A percentile compares a stretch with the other conserved stretches of the same genome.
phyloP scores from a whole-genome alignment of 108 stramenopile species.

The Thalassiosira profunda region DNA sequence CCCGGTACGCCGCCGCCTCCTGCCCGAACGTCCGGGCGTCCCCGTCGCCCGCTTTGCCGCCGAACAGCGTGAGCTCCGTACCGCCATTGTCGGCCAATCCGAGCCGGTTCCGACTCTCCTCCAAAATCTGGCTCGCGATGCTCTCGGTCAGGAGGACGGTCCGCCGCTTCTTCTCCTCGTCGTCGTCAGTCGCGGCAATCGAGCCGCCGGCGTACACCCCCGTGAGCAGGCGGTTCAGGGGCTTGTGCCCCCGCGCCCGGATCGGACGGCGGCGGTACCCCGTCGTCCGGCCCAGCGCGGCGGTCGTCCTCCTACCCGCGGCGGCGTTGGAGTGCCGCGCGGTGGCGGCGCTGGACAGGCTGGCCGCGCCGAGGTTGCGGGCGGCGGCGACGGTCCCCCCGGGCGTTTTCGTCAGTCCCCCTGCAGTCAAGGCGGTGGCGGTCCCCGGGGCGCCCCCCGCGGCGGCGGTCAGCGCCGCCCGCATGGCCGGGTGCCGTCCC shows the following conservation, averaged over 20 bases:
- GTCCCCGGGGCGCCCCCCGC: conserved; percentile 5
- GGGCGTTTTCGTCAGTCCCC: neutral
- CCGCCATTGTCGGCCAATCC: no score
- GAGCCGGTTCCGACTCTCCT: conserved; percentile 1
- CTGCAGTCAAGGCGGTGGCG: neutral
- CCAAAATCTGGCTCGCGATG: conserved; percentile 5
- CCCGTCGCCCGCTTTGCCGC: neutral
- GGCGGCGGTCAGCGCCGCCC: neutral
- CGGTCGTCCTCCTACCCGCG: conserved; percentile 4
- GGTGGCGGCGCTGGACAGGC: neutral
- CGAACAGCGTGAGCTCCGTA: no score
- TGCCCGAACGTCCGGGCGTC: conserved; percentile 5
- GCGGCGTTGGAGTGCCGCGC: neutral
- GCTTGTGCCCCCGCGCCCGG: conserved; percentile 18
- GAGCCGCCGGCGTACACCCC: neutral
- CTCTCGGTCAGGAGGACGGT: neutral
- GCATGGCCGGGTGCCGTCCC: no score
- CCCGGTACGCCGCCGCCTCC: conserved; percentile 8
- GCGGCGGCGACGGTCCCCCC: conserved; percentile 2
- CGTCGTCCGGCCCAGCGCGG: neutral
- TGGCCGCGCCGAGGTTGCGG: neutral
- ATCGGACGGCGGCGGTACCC: conserved; percentile 13
- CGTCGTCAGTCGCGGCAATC: conserved; percentile 1
- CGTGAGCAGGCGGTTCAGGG: conserved; percentile 14
- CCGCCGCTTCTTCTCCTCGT: no score